Percentiles rank a stretch among this genome's conserved stretches.
phyloP scores from a whole-genome alignment of 345 rosid species.

The Gossypium thurberi region DNA sequence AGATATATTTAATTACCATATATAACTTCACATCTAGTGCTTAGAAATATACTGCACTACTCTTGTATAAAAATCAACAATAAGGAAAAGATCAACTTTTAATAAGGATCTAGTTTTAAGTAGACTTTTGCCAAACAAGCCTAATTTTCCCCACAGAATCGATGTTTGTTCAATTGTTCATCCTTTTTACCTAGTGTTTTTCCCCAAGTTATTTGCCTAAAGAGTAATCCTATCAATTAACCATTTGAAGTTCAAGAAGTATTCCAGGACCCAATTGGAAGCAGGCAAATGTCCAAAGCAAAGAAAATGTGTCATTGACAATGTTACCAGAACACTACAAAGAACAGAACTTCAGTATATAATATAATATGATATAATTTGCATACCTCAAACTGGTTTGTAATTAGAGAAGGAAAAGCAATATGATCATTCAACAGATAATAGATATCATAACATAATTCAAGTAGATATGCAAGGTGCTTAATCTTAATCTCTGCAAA shows the following conservation, averaged over 20 bases:
- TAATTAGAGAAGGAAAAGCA: not conserved
- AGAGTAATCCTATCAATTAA: not conserved
- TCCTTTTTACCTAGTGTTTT: not conserved
- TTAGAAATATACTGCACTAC: no score
- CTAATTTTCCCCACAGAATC: no score
- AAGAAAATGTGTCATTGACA: not conserved
- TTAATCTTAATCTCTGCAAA: conserved; percentile 24
- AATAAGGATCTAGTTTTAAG: no score
- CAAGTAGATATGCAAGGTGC: conserved; percentile 4
- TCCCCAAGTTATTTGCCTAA: not conserved
- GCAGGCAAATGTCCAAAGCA: not conserved
- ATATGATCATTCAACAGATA: not conserved
- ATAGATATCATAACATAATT: not conserved
- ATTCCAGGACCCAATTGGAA: not conserved
- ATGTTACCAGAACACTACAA: not conserved
- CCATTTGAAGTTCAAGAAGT: not conserved
- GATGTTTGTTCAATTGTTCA: no score
- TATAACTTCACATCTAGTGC: no score
- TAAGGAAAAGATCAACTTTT: no score
- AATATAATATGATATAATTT: not conserved
- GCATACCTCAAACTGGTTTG: not conserved
- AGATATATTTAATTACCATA: no score
- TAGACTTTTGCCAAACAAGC: no score
- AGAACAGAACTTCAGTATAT: not conserved
- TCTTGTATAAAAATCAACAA: no score